Evolutionary conservation across 345 rosid species (phyloP).

Genomic region (Eucalyptus sp.): DNA sequence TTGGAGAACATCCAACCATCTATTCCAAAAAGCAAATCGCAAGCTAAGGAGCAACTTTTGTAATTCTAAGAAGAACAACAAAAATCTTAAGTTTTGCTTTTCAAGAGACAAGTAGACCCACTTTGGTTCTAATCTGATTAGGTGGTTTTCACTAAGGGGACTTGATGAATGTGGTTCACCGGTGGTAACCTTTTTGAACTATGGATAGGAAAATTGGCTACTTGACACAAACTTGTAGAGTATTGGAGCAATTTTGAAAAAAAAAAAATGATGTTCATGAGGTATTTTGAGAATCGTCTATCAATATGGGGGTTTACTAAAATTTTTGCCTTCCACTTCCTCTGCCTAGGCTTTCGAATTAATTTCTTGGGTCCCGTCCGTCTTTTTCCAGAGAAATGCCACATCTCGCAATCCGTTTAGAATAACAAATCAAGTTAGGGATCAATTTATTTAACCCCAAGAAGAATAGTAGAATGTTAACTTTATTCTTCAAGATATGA

Average conservation of each 20-base stretch:
- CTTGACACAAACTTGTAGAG: neutral
- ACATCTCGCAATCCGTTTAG: neutral
- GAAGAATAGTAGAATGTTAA: neutral
- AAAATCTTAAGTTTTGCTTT: neutral
- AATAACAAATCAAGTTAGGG: fast-evolving
- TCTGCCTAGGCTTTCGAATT: neutral
- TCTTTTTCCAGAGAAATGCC: neutral
- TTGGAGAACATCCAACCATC: neutral
- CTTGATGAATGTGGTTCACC: neutral
- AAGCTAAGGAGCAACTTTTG: neutral
- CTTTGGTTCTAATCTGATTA: neutral
- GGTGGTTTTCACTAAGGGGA: neutral
- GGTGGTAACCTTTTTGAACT: neutral
- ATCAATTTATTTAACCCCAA: neutral
- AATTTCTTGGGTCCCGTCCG: neutral
- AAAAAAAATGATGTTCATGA: neutral
- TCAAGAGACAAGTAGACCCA: neutral
- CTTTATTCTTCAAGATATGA: neutral
- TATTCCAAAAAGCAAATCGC: neutral
- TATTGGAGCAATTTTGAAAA: neutral
- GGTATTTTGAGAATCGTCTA: neutral
- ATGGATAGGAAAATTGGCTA: neutral
- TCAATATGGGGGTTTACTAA: neutral
- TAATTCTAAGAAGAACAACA: neutral
- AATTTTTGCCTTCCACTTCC: neutral